phyloP scores from a whole-genome alignment of 202 grass and related monocot genomes.

The Miscanthus sacchariflorus region DNA sequence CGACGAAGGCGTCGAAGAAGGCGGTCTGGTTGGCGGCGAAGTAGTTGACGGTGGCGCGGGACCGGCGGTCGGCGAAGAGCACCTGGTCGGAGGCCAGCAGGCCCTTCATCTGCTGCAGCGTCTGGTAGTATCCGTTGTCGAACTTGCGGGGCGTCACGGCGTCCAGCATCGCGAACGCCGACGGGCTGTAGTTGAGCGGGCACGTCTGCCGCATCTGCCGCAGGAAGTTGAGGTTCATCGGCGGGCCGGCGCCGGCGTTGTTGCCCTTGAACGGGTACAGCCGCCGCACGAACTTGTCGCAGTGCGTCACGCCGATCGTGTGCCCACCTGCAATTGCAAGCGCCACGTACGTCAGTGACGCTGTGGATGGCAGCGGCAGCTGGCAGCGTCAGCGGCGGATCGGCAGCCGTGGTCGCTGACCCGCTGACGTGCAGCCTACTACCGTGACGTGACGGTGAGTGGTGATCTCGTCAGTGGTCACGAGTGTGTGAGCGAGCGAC shows the following conservation, averaged over 20 bases:
- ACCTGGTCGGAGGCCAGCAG: constrained; percentile 82
- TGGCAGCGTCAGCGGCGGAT: neutral
- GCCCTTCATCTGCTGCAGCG: constrained; percentile 85
- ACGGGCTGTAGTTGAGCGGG: constrained; percentile 62
- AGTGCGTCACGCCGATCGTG: constrained; percentile 91
- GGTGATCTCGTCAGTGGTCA: too few species aligned
- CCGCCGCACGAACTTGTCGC: constrained; percentile 79
- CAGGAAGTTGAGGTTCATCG: constrained; percentile 79
- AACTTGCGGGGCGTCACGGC: constrained; percentile 66
- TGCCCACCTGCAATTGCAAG: constrained; percentile 57
- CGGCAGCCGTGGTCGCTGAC: neutral
- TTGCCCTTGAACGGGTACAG: constrained; percentile 72
- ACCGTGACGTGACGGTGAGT: too few species aligned
- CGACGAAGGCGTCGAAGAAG: constrained; percentile 77
- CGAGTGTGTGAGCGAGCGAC: too few species aligned
- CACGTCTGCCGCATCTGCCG: constrained; percentile 84
- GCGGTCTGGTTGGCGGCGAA: constrained; percentile 90
- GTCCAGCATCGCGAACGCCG: constrained; percentile 77
- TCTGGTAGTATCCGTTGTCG: constrained; percentile 89
- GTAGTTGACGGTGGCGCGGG: constrained; percentile 64
- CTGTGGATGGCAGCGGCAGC: neutral
- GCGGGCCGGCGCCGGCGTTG: constrained; percentile 35
- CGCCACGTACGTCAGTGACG: neutral
- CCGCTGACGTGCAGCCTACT: too few species aligned
- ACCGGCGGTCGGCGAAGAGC: constrained; percentile 81